Evolutionary conservation across 768 basidiomycete species (phyloP).

Genomic region (Tricholoma terreum): DNA sequence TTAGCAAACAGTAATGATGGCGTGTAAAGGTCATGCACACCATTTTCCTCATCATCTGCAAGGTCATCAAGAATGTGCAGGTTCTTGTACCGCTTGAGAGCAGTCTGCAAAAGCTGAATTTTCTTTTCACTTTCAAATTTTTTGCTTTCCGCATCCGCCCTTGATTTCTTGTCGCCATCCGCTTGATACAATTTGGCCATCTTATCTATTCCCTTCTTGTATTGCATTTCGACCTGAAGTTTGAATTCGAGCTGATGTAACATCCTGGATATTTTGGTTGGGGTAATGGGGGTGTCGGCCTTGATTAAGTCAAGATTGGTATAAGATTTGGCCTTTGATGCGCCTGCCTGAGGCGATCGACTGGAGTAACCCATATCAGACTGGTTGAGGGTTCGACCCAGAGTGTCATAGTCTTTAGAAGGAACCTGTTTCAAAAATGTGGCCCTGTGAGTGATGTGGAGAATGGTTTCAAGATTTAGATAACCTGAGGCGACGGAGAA

Average conservation of each 20-base stretch:
- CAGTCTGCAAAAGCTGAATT: slow-evolving; percentile 87
- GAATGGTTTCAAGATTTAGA: slow-evolving; percentile 4
- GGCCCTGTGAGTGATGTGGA: slow-evolving; percentile 14
- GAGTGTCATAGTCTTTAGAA: slow-evolving; percentile 45
- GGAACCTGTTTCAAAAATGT: slow-evolving; percentile 42
- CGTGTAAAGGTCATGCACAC: slow-evolving; percentile 31
- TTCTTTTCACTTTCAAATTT: slow-evolving; percentile 94
- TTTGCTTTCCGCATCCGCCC: slow-evolving; percentile 91
- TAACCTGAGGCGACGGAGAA: slow-evolving; percentile 42
- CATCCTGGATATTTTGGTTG: slow-evolving; percentile 96
- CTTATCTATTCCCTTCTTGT: slow-evolving; percentile 97
- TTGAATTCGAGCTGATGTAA: slow-evolving; percentile 99
- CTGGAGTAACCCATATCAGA: slow-evolving; percentile 36
- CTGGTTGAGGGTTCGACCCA: slow-evolving; percentile 32
- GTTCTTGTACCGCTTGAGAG: slow-evolving; percentile 95
- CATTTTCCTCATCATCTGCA: slow-evolving; percentile 80
- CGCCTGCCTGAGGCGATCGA: slow-evolving; percentile 35
- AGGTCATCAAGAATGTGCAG: slow-evolving; percentile 89
- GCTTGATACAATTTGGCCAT: slow-evolving; percentile 97
- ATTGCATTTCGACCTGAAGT: slow-evolving; percentile 96
- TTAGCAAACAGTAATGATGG: neutral
- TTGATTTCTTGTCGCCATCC: slow-evolving; percentile 96
- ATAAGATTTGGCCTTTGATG: slow-evolving; percentile 61
- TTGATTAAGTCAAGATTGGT: slow-evolving; percentile 92
- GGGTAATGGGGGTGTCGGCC: slow-evolving; percentile 94